Evolutionary conservation across 2,329 filamentous ascomycete genomes (phyloP).

Genomic region (Diplodia corticola): DNA sequence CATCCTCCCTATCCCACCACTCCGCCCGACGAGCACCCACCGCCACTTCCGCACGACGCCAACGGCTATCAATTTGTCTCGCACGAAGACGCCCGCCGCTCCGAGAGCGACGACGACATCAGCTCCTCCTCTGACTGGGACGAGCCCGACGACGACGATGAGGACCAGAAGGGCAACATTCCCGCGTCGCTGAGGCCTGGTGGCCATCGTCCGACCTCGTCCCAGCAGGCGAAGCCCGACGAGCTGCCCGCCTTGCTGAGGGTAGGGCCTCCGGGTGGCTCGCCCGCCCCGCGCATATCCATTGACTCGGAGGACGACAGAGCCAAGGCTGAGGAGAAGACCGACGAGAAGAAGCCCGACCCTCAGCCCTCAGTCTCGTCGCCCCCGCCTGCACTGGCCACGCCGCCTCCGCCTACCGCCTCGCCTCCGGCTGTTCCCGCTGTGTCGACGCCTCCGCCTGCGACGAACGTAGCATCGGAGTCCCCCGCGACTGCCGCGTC

Average conservation of each 20-base stretch:
- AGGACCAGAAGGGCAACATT: slow-evolving; percentile 29
- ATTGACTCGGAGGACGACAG: slow-evolving; percentile 15
- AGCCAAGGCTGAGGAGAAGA: slow-evolving; percentile 31
- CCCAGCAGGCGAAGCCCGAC: slow-evolving; percentile 15
- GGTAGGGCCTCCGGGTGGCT: slow-evolving; percentile 35
- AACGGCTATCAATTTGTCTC: slow-evolving; percentile 18
- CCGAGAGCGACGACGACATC: slow-evolving; percentile 32
- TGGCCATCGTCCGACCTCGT: slow-evolving; percentile 31
- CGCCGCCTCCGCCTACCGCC: not conserved
- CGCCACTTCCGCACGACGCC: slow-evolving; percentile 28
- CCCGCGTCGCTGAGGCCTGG: slow-evolving; percentile 40
- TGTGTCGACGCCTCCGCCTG: slow-evolving; percentile 29
- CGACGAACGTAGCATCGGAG: slow-evolving; percentile 31
- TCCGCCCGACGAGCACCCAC: slow-evolving; percentile 37
- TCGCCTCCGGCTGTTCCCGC: not conserved
- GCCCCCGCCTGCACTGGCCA: not conserved
- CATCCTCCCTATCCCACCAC: slow-evolving; percentile 50
- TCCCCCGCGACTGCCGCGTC: slow-evolving; percentile 34
- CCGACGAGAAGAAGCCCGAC: slow-evolving; percentile 25
- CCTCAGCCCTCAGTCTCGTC: slow-evolving; percentile 30
- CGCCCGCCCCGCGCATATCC: slow-evolving; percentile 22
- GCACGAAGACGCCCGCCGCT: slow-evolving; percentile 27
- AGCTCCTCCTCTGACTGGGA: slow-evolving; percentile 36
- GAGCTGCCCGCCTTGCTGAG: slow-evolving; percentile 35
- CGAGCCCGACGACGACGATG: slow-evolving; percentile 38